Evolutionary conservation across 768 basidiomycete genomes (phyloP), one percentile per base, ranked within the genome.

Genomic region (Lepiota venenata): DNA sequence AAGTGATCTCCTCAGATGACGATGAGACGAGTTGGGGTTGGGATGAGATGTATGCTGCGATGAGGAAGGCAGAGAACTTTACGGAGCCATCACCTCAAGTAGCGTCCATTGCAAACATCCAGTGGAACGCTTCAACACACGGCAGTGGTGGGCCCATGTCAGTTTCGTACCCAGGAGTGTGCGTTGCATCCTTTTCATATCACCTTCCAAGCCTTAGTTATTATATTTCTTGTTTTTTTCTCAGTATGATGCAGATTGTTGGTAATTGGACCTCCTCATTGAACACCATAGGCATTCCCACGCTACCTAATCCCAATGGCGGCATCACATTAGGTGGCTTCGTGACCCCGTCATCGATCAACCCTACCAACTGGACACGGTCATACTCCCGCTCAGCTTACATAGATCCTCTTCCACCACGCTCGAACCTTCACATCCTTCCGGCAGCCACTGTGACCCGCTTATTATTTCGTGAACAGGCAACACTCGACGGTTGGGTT

Each of bases 301-400:
- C 68, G 1, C 66, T 66, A 37, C 39, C 69, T 0, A 75, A 78
- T 54, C 70, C 80, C 0, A 74, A 78, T 61, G 72, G 74, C 41
- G 82, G 82, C 22, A 60, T 71, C 20, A 74, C 74, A 56, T 72
- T 75, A 64, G 80, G 83, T 55, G 69, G 72, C 4, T 80, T 79
- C 62, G 73, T 87, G 61, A 74, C 83, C 0, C 76, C 83, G 3
- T 78, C 77, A 4, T 72, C 76, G 6, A 82, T 89, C 63, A 87
- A 87, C 67, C 79, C 81, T 1, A 52, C 71, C 22, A 86, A 85
- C 68, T 80, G 78, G 71, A 84, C 83, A 11, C 77, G 85, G 43
- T 83, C 80, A 1, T 86, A 86, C 68, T 74, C 84, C n/a, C 75
- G 78, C 54, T 77, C 83, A 0, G 85, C 79, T 2, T 86, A 86